phyloP scores from a whole-genome alignment of 1,284 basidiomycete species.

The Rhodotorula sp. region DNA sequence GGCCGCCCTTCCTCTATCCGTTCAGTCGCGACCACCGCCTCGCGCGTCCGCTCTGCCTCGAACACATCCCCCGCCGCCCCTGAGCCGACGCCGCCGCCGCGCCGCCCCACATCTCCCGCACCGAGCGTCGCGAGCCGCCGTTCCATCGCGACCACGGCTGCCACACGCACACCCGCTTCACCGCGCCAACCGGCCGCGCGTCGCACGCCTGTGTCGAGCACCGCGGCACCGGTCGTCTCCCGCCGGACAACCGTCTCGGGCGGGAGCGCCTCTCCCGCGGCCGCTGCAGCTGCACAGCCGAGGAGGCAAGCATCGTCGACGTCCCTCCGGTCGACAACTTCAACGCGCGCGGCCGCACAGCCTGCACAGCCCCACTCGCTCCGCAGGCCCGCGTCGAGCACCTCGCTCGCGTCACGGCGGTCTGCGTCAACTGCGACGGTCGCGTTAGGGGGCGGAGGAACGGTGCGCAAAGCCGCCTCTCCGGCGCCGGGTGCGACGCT shows the following conservation, averaged over 20 bases:
- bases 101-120: not conserved
- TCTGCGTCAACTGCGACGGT: not conserved
- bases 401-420: conserved; percentile 1
- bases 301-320: not conserved
- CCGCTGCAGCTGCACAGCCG: not conserved
- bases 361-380: not conserved
- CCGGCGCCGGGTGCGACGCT: not conserved
- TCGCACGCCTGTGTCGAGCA: not conserved
- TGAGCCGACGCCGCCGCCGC: not conserved
- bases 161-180: not conserved
- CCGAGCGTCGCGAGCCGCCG: not conserved
- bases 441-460: not conserved
- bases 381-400: not conserved
- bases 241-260: not conserved
- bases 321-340: not conserved
- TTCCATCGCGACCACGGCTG: not conserved
- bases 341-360: not conserved
- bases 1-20: not conserved
- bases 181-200: not conserved
- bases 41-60: not conserved
- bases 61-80: not conserved
- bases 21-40: not conserved
- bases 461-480: not conserved
- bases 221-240: not conserved
- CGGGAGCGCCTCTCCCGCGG: not conserved